Evolutionary conservation across 139 green algal species (phyloP).

Genomic region (Micromonas pusilla): DNA sequence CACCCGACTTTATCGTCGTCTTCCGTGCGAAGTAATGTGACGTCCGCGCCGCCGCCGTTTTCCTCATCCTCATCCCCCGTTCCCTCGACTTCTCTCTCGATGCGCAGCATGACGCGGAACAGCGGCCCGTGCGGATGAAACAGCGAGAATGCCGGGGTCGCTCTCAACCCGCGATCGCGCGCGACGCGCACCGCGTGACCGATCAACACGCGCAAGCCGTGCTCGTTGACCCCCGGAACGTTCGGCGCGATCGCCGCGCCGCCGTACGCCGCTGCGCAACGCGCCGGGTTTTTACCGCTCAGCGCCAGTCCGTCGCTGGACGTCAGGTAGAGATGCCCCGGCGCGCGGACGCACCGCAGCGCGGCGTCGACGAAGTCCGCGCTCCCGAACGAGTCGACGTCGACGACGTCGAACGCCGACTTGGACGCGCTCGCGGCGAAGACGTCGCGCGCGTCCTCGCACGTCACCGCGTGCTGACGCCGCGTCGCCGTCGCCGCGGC

Average conservation of each 20-base stretch:
- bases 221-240: not conserved
- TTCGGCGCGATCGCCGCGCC: not conserved
- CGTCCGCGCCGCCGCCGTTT: not conserved
- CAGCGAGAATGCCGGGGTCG: slow-evolving; percentile 37
- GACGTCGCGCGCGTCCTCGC: not conserved
- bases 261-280: not conserved
- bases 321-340: not conserved
- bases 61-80: not conserved
- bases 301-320: slow-evolving; percentile 23
- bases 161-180: slow-evolving; percentile 4
- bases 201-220: slow-evolving; percentile 36
- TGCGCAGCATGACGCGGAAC: slow-evolving; percentile 38
- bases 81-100: slow-evolving; percentile 8
- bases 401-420: not conserved
- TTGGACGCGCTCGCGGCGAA: not conserved
- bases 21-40: no score
- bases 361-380: not conserved
- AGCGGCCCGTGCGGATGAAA: slow-evolving; percentile 42
- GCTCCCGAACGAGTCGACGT: slow-evolving; percentile 4
- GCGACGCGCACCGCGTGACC: slow-evolving; percentile 32
- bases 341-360: not conserved
- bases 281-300: not conserved
- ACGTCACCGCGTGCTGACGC: not conserved
- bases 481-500: no score
- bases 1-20: not conserved